Evolutionary conservation across 768 basidiomycete species (phyloP), one percentile per base, ranked within the genome.

Genomic region (Russula sp.): DNA sequence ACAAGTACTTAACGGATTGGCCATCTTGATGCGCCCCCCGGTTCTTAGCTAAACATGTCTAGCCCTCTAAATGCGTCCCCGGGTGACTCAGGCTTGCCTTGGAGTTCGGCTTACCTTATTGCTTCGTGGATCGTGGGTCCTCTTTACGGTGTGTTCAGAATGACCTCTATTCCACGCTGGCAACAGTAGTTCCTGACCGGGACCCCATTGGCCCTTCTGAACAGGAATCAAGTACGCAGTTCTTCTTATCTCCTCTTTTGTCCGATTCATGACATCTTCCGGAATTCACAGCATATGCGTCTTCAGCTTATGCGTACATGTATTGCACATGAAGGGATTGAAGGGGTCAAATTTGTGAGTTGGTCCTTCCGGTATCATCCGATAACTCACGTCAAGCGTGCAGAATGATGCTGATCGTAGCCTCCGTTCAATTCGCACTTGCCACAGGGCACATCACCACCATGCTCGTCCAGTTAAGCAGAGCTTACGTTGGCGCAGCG

Each of bases 381-480:
- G 9, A 20, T 22, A 9, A 37, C 45, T 57, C 34, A 62, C 31
- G 18, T 20, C 37, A n/a, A 6, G 10, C 7, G 6, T 20, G 9
- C 44, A 65, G 64, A 35, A 16, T 47, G 31, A 48, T 65, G 61
- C n/a, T 65, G 16, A 34, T 50, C 9, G 59, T 61, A 11, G 47
- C 64, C 27, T 14, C n/a, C 11, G 10, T 44, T 1, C 64, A 65
- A 52, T 65, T 65, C 18, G 31, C 32, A 7, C 42, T 65, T 10
- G 8, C 61, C 1, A 65, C 64, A 7, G 64, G 61, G 16, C 64
- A 65, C 11, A 48, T 53, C 49, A 34, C 47, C 40, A 62, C 64
- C 0, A 4, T 63, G 27, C 37, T 63, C 34, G 61, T 65, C 20
- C 48, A 63, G 50, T 22, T 65, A 10, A 16, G 62, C 16, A 40